A percentile compares a stretch with the other conserved stretches of the same genome.
These are phyloP conservation scores for Fallopia convolvulus DNA, from an alignment of 148 eudicot genomes.

Conservation along the genomic window DNA sequence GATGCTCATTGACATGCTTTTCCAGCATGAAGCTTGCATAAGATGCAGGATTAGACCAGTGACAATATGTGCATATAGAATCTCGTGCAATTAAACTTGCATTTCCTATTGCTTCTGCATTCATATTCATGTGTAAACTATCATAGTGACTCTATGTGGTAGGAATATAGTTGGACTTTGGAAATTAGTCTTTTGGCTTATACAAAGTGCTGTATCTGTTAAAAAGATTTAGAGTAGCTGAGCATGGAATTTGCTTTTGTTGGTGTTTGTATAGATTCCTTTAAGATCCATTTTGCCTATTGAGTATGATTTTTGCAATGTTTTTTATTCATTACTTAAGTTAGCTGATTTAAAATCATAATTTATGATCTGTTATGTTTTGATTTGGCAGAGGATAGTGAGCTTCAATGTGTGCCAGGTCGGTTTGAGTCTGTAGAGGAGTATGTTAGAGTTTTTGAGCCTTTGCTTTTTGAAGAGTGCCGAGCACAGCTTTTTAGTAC, in stretches of 20 bases:
- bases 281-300: neutral
- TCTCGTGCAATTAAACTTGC: neutral
- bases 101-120: neutral
- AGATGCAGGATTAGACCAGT: neutral
- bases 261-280: neutral
- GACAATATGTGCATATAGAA: neutral
- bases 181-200: neutral
- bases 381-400: conserved; percentile 65
- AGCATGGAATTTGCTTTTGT: neutral
- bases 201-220: neutral
- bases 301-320: neutral
- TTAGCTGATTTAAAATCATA: neutral
- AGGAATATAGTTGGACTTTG: neutral
- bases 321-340: neutral
- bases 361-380: conserved; percentile 13
- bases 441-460: conserved; percentile 88
- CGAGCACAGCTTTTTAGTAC: conserved; percentile 97
- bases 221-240: neutral
- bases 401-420: conserved; percentile 95
- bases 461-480: conserved; percentile 95
- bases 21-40: neutral
- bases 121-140: neutral
- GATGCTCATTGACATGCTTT: neutral
- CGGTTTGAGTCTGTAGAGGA: conserved; percentile 89
- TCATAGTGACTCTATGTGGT: neutral